Evolutionary conservation across 208 protist species (phyloP).

Genomic region (Novymonas esmeraldas): DNA sequence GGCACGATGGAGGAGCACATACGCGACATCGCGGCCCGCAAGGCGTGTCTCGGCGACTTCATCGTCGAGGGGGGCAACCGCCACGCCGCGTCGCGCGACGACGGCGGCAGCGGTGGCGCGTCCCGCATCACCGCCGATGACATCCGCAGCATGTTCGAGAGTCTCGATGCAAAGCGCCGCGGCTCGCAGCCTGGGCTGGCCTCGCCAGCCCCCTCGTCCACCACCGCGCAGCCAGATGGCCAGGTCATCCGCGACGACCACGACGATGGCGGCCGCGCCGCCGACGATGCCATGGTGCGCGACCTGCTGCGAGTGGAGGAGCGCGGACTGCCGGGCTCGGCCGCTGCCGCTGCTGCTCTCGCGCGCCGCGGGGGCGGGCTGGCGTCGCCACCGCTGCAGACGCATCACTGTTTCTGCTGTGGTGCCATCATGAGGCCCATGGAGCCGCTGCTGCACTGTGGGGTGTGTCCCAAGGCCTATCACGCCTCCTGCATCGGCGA

Average conservation of each 20-base stretch:
- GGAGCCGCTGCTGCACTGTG: conserved; percentile 83
- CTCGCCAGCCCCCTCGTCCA: conserved; percentile 1
- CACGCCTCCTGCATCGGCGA: conserved; percentile 78
- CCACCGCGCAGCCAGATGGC: neutral
- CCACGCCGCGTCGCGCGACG: neutral
- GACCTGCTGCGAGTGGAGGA: conserved; percentile 55
- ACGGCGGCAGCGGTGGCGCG: neutral
- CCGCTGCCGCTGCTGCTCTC: neutral
- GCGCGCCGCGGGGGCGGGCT: neutral
- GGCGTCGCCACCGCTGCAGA: conserved; percentile 26
- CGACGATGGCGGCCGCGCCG: conserved; percentile 7
- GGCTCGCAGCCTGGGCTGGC: neutral
- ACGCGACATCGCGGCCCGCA: conserved; percentile 89
- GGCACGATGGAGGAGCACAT: conserved; percentile 97
- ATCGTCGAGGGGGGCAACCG: conserved; percentile 77
- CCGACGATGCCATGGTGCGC: conserved; percentile 54
- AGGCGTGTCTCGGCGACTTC: conserved; percentile 94
- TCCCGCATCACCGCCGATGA: conserved; percentile 40
- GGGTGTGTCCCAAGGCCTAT: conserved; percentile 82
- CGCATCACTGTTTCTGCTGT: conserved; percentile 77
- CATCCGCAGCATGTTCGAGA: conserved; percentile 60
- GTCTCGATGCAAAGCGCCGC: conserved; percentile 20
- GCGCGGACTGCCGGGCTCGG: conserved; percentile 29
- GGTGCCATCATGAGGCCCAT: conserved; percentile 76
- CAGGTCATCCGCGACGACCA: neutral